Percentiles rank a stretch among this genome's conserved stretches.
These are phyloP conservation scores for Starmerella apis DNA, from an alignment of 805 yeast species.

Conservation along the genomic window DNA sequence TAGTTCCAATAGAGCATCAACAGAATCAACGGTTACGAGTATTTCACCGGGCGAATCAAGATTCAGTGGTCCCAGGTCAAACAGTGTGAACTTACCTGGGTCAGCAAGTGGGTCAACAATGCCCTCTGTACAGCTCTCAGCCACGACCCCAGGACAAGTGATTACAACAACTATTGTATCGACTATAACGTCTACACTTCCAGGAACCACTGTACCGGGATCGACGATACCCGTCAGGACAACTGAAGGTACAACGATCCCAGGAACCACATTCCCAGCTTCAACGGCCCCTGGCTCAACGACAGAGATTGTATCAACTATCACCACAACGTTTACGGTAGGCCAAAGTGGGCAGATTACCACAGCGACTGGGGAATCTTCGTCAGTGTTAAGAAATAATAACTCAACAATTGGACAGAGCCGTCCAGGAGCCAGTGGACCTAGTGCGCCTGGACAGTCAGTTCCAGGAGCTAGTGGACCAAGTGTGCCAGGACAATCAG, in stretches of 20 bases:
- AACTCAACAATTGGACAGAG: too few relatives aligned
- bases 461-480: not conserved
- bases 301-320: not conserved
- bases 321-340: not conserved
- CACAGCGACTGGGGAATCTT: not conserved
- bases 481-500: not conserved
- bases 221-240: slow-evolving; percentile 12
- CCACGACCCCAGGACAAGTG: not conserved
- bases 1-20: not conserved
- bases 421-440: not conserved
- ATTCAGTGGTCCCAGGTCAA: not conserved
- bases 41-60: not conserved
- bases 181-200: slow-evolving; percentile 8
- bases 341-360: not conserved
- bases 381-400: not conserved
- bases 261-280: slow-evolving; percentile 5
- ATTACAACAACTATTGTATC: not conserved
- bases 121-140: not conserved
- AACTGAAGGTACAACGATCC: slow-evolving; percentile 6
- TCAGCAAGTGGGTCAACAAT: not conserved
- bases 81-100: not conserved
- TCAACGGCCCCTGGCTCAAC: slow-evolving; percentile 6
- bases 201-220: slow-evolving; percentile 11
- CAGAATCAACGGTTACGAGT: not conserved
- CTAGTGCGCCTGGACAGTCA: not conserved